Conservation (phyloP, 805 yeast species). For the Metschnikowia bowlesiae region DNA sequence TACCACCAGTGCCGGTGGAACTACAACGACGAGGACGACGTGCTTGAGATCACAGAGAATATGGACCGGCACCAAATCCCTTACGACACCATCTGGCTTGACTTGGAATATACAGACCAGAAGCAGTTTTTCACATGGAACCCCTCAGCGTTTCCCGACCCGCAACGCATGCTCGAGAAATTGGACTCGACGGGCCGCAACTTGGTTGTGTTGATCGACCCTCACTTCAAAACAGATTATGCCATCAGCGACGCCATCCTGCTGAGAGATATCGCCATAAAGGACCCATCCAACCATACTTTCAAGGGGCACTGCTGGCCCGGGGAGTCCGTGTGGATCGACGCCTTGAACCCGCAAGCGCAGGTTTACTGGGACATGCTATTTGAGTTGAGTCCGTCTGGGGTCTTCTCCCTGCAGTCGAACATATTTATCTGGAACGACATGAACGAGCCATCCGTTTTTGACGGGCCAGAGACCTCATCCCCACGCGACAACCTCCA, state of each 20-base stretch:
- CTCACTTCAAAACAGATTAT: constrained; percentile 78
- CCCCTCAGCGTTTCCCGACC: constrained; percentile 65
- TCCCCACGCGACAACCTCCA: constrained; percentile 81
- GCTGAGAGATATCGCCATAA: constrained; percentile 42
- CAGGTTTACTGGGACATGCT: constrained; percentile 56
- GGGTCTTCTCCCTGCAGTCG: constrained; percentile 42
- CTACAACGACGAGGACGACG: constrained; percentile 84
- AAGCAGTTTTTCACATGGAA: constrained; percentile 94
- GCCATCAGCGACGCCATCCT: constrained; percentile 52
- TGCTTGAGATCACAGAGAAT: constrained; percentile 59
- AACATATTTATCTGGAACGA: constrained; percentile 93
- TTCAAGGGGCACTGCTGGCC: constrained; percentile 97
- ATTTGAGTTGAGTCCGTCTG: constrained; percentile 36
- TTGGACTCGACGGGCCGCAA: constrained; percentile 73
- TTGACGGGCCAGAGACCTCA: constrained; percentile 91
- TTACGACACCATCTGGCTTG: constrained; percentile 91
- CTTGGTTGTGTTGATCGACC: constrained; percentile 82
- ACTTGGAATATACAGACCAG: constrained; percentile 82
- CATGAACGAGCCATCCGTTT: constrained; percentile 96
- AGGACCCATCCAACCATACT: constrained; percentile 42
- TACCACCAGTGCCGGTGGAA: constrained; percentile 99
- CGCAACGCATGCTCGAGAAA: constrained; percentile 58
- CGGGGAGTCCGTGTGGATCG: constrained; percentile 93
- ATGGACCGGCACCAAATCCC: constrained; percentile 78
- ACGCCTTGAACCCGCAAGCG: constrained; percentile 65